phyloP scores from a whole-genome alignment of 257 asterid genomes.

The Gynochthodes officinalis region DNA sequence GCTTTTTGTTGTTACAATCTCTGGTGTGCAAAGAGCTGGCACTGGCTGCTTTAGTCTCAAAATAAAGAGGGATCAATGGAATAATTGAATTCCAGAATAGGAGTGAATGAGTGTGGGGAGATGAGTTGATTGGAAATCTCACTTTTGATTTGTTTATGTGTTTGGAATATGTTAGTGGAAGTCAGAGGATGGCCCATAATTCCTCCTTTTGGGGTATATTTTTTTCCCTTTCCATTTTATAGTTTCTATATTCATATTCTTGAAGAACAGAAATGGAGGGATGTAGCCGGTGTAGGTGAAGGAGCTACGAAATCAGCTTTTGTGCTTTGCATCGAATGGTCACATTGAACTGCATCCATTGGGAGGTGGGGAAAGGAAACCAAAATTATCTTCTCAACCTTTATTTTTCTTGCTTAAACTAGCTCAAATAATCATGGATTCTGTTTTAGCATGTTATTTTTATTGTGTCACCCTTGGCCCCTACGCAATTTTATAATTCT shows the following conservation, averaged over 20 bases:
- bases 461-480: too few relatives aligned
- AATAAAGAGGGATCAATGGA: constrained; percentile 23
- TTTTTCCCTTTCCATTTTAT: neutral
- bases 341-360: constrained; percentile 39
- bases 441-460: neutral
- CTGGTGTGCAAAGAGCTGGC: constrained; percentile 47
- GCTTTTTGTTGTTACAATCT: constrained; percentile 41
- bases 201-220: constrained; percentile 32
- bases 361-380: constrained; percentile 28
- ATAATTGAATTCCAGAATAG: constrained; percentile 55
- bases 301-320: constrained; percentile 29
- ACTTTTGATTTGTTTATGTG: constrained; percentile 62
- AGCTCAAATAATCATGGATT: neutral
- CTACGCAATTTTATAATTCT: neutral
- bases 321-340: constrained; percentile 47
- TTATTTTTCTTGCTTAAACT: neutral
- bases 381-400: constrained; percentile 18
- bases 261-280: constrained; percentile 21
- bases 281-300: constrained; percentile 9
- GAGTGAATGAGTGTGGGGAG: constrained; percentile 47
- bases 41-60: constrained; percentile 32
- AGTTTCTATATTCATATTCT: constrained; percentile 11
- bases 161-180: constrained; percentile 77
- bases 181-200: constrained; percentile 54
- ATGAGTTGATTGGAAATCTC: constrained; percentile 60